Evolutionary conservation across 1,284 basidiomycete genomes (phyloP).

Genomic region (Ganoderma boninense): DNA sequence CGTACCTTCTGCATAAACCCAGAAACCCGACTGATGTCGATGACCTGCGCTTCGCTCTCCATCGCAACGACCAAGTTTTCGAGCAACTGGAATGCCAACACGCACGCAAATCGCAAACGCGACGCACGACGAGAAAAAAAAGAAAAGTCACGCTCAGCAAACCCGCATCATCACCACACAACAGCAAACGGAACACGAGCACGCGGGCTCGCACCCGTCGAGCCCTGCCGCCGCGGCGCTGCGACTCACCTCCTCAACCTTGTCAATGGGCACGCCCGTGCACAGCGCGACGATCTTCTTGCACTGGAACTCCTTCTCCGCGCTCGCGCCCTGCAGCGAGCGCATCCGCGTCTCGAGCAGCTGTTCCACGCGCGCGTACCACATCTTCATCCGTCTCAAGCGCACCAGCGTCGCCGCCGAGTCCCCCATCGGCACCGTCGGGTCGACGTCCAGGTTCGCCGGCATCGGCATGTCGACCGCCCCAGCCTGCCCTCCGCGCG

Average conservation of each 20-base stretch:
- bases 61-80: conserved; percentile 89
- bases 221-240: conserved; percentile 6
- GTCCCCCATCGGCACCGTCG: conserved; percentile 69
- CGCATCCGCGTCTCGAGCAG: conserved; percentile 76
- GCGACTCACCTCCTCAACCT: conserved; percentile 85
- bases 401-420: conserved; percentile 68
- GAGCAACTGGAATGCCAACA: conserved; percentile 68
- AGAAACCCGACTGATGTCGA: conserved; percentile 87
- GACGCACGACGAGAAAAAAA: neutral
- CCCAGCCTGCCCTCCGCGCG: conserved; percentile 51
- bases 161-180: conserved; percentile 20
- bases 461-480: conserved; percentile 66
- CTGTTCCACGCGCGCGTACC: conserved; percentile 83
- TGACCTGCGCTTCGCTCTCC: conserved; percentile 86
- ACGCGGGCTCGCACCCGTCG: neutral
- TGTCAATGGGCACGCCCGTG: conserved; percentile 87
- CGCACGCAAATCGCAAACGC: neutral
- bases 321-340: conserved; percentile 80
- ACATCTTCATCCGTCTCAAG: conserved; percentile 79
- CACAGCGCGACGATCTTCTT: conserved; percentile 92
- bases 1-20: conserved; percentile 88
- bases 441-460: conserved; percentile 70
- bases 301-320: conserved; percentile 89
- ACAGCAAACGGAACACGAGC: neutral
- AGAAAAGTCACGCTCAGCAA: conserved; percentile 20